phyloP scores from a whole-genome alignment of 345 rosid genomes.

The Boechera stricta region DNA sequence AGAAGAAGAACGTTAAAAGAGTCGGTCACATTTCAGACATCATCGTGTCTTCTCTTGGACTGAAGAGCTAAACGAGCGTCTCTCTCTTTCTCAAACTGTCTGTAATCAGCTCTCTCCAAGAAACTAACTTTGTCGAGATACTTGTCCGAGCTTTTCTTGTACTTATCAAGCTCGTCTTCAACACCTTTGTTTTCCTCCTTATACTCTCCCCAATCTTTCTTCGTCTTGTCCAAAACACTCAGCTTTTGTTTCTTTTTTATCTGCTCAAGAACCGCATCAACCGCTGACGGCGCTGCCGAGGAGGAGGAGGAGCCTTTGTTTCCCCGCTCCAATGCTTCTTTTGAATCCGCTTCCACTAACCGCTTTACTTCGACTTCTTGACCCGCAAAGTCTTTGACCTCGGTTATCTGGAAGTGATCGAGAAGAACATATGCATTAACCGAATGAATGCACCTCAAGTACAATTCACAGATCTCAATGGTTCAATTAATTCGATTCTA shows the following conservation, averaged over 20 bases:
- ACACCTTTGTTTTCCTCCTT: constrained; percentile 84
- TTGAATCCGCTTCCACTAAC: constrained; percentile 78
- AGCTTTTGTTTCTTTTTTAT: constrained; percentile 90
- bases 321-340: constrained; percentile 72
- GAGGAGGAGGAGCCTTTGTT: constrained; percentile 41
- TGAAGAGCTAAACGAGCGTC: constrained; percentile 86
- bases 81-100: constrained; percentile 96
- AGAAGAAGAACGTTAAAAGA: neutral
- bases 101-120: constrained; percentile 78
- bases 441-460: neutral
- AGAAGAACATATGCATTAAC: constrained; percentile 8
- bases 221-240: constrained; percentile 90
- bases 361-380: constrained; percentile 74
- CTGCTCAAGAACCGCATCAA: constrained; percentile 90
- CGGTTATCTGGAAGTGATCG: constrained; percentile 60
- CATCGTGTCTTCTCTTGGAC: constrained; percentile 44
- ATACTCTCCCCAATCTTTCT: constrained; percentile 96
- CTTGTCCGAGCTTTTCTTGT: constrained; percentile 94
- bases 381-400: constrained; percentile 88
- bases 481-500: neutral
- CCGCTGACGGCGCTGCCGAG: constrained; percentile 65
- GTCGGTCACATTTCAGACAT: constrained; percentile 22
- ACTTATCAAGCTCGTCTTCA: constrained; percentile 85
- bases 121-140: constrained; percentile 84
- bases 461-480: neutral